A percentile compares a stretch with the other conserved stretches of the same genome.
Conservation (phyloP, 1,284 basidiomycete genomes). For the Prillingera fragicola region DNA sequence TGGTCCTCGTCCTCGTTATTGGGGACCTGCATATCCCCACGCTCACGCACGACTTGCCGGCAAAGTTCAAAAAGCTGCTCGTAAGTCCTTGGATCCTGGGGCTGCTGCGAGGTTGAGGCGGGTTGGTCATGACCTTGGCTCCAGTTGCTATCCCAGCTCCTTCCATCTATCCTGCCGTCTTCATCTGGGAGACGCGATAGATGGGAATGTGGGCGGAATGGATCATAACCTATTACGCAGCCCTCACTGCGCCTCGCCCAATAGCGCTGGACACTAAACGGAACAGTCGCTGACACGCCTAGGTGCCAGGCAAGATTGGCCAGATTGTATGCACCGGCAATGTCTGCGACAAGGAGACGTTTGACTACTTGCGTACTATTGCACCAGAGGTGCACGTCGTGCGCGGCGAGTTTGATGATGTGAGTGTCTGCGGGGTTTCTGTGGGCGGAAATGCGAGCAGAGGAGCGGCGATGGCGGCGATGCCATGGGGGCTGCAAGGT, state of each 20-base stretch:
- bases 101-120: too few relatives aligned
- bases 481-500: neutral
- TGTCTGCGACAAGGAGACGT: slow-evolving; percentile 94
- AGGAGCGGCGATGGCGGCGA: neutral
- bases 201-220: too few relatives aligned
- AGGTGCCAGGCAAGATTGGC: slow-evolving; percentile 89
- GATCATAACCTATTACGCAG: too few relatives aligned
- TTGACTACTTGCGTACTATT: slow-evolving; percentile 94
- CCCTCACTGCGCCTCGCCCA: too few relatives aligned
- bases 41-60: slow-evolving; percentile 76
- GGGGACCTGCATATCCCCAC: slow-evolving; percentile 93
- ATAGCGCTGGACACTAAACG: too few relatives aligned
- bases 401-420: slow-evolving; percentile 93
- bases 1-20: slow-evolving; percentile 87
- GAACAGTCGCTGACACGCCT: slow-evolving; percentile 1
- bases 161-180: too few relatives aligned
- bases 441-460: neutral
- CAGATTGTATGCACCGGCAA: slow-evolving; percentile 98
- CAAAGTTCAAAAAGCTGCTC: slow-evolving; percentile 95
- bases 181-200: too few relatives aligned
- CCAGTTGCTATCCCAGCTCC: too few relatives aligned
- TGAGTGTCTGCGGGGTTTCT: slow-evolving; percentile 42
- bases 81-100: too few relatives aligned
- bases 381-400: slow-evolving; percentile 92
- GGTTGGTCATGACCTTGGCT: too few relatives aligned